Percentiles rank a stretch among this genome's conserved stretches.
Conservation (phyloP, 2,329 filamentous ascomycete genomes). For the Fusarium temperatum region DNA sequence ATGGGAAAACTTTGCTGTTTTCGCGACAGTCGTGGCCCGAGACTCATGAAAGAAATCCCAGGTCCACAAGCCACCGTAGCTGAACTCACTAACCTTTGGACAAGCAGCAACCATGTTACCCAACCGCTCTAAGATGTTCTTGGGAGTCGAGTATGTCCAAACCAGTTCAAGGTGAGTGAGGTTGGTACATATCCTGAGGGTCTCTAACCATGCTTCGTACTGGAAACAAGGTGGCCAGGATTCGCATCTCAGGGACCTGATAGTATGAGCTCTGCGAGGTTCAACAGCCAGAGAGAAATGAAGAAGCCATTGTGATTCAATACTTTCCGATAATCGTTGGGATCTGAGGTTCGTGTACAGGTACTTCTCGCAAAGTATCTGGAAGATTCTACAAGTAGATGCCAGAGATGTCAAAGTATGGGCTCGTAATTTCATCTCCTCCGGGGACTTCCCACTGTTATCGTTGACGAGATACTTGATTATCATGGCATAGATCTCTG, state of each 20-base stretch:
- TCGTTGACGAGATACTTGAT: neutral
- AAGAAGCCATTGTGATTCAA: neutral
- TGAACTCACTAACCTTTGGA: neutral
- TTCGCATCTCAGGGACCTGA: slow-evolving; percentile 1
- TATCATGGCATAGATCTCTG: neutral
- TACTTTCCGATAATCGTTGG: neutral
- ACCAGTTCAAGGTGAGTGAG: neutral
- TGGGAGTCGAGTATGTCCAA: neutral
- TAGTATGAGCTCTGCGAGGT: neutral
- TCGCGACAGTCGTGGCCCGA: neutral
- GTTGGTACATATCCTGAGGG: slow-evolving; percentile 10
- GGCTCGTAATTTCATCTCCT: neutral
- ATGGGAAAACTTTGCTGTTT: neutral
- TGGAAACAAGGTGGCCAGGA: neutral
- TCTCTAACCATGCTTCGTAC: neutral
- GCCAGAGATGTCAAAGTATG: neutral
- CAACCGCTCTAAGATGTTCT: no score
- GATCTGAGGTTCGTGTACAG: neutral
- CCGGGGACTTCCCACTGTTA: neutral
- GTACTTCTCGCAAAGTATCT: neutral
- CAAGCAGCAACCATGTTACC: neutral
- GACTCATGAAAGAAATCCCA: no score
- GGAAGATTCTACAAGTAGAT: neutral
- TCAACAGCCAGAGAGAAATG: slow-evolving; percentile 1
- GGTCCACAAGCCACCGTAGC: neutral